These are phyloP conservation scores for Daedaleopsis sinensis DNA, from an alignment of 768 basidiomycete species.

Conservation along the genomic window DNA sequence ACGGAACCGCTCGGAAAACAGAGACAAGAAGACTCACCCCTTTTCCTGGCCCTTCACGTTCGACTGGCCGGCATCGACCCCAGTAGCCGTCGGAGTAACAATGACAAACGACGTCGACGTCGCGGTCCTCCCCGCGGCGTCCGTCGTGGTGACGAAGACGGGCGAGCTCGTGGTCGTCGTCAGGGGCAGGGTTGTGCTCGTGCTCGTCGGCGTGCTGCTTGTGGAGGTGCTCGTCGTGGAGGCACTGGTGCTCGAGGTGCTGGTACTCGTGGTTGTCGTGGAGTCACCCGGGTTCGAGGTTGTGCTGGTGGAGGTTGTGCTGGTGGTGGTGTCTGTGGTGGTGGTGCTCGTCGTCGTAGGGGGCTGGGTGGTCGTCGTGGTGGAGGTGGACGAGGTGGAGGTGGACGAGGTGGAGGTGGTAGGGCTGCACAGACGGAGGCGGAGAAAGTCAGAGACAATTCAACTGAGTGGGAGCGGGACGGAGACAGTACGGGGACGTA, in stretches of 20 bases:
- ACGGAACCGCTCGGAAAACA: not conserved
- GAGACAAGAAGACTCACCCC: slow-evolving; percentile 19
- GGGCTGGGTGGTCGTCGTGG: not conserved
- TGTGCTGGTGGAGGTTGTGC: not conserved
- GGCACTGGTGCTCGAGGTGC: too few species aligned
- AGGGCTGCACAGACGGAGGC: not conserved
- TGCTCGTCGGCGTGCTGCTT: slow-evolving; percentile 1
- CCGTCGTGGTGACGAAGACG: too few species aligned
- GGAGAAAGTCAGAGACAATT: slow-evolving; percentile 1
- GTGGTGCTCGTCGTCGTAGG: not conserved
- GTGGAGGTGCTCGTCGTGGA: too few species aligned
- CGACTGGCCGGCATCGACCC: not conserved
- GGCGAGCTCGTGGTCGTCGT: not conserved
- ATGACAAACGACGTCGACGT: slow-evolving; percentile 8
- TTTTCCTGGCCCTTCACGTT: not conserved
- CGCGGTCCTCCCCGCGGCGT: not conserved
- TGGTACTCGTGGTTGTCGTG: too few species aligned
- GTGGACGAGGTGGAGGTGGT: slow-evolving; percentile 3
- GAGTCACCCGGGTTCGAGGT: not conserved
- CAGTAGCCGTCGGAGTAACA: not conserved
- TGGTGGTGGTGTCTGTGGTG: not conserved
- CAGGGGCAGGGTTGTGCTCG: not conserved
- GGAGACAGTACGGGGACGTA: too few species aligned
- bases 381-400: slow-evolving; percentile 1
- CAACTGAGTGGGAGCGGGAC: not conserved